Evolutionary conservation across 306 rosid genomes (phyloP).

Genomic region (Luffa acutangula): DNA sequence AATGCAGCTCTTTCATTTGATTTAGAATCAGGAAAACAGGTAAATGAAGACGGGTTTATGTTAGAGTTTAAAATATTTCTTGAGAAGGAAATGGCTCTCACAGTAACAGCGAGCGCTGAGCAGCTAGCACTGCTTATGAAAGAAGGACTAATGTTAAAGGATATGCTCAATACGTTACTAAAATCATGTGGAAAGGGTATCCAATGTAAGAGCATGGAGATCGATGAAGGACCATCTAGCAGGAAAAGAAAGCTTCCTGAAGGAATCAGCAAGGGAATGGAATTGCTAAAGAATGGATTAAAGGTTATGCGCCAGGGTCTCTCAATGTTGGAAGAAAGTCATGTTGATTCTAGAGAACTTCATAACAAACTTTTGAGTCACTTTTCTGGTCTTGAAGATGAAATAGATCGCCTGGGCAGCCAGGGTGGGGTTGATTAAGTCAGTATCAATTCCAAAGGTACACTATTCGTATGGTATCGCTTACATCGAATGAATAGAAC

Average conservation of each 20-base stretch:
- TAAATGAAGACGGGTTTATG: constrained; percentile 49
- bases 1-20: constrained; percentile 81
- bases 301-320: constrained; percentile 59
- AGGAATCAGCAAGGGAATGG: constrained; percentile 64
- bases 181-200: constrained; percentile 19
- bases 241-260: constrained; percentile 74
- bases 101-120: constrained; percentile 38
- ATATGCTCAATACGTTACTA: constrained; percentile 35
- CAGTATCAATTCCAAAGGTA: background rate
- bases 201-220: constrained; percentile 34
- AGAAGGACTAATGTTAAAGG: constrained; percentile 60
- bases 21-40: constrained; percentile 39
- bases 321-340: constrained; percentile 51
- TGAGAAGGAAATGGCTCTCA: constrained; percentile 53
- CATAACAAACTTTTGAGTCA: constrained; percentile 36
- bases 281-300: constrained; percentile 55
- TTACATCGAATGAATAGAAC: background rate
- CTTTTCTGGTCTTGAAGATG: constrained; percentile 62
- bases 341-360: constrained; percentile 35
- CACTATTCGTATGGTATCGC: background rate
- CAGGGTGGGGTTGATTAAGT: constrained; percentile 33
- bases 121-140: constrained; percentile 50
- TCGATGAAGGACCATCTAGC: constrained; percentile 25
- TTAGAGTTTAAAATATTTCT: constrained; percentile 47
- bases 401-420: constrained; percentile 44